Evolutionary conservation across 257 asterid genomes (phyloP), one percentile per base, ranked within the genome.

Genomic region (Solanum habrochaites): DNA sequence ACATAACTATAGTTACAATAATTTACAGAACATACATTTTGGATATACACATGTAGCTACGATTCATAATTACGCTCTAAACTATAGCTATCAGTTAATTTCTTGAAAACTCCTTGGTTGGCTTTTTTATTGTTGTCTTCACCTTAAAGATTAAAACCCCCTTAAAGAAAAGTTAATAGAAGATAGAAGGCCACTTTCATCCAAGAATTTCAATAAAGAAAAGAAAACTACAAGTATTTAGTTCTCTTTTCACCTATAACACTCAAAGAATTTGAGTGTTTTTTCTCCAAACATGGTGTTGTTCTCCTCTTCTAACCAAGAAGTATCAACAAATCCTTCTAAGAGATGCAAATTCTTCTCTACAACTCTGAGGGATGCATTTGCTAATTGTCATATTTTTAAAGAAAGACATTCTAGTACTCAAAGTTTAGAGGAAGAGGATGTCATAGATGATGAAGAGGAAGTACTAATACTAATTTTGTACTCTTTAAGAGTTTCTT

Each of bases 321-420:
- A 93, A 67, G 56, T 23, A 39, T 87, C 88, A 69, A 83, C 89
- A 86, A 88, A 87, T 88, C 90, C 92, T 16, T 89, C 91, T 25
- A 91, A 90, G 88, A 93, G 89, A 85, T 93, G 95, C 93, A 93
- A 90, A 84, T 92, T 82, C 90, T 88, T 93, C 81, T 88, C 96
- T 13, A 87, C 92, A 82, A 85, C 91, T 60, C 86, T 93, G 64
- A 94, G 90, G 91, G 92, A 90, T 84, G 91, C 92, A 42, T 91
- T 93, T 82, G 71, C 93, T 82, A 92, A 86, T 71, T 93, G 96
- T 90, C 91, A 83, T 21, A 85, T 91, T 74, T 94, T 89, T 83
- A 89, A 74, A 11, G 94, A 88, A 37, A 92, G 85, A 72, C 87
- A 83, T 87, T 90, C 94, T 1, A 40, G 86, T 66, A 85, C 85